A percentile compares a stretch with the other conserved stretches of the same genome.
phyloP scores from a whole-genome alignment of 139 green algal species.

The Chlorella sp. region DNA sequence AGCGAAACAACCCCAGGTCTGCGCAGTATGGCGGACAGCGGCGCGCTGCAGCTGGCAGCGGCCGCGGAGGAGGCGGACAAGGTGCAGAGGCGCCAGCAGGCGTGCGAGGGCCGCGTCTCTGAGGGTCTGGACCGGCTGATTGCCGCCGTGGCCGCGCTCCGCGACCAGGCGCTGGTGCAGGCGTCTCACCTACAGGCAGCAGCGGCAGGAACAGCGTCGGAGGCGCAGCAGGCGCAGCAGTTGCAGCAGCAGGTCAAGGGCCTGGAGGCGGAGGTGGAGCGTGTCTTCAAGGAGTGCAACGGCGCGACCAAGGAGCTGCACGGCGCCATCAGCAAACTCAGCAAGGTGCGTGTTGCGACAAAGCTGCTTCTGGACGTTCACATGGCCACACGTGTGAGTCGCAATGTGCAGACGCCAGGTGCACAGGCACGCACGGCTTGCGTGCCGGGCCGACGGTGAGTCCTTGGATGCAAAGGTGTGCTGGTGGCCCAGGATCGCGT shows the following conservation, averaged over 20 bases:
- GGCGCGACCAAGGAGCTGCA: not conserved
- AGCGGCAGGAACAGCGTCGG: not conserved
- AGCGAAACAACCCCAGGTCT: too few relatives aligned
- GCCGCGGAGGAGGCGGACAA: not conserved
- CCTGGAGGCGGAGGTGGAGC: too few relatives aligned
- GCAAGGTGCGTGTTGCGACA: not conserved
- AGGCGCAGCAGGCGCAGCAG: not conserved
- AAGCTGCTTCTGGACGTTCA: too few relatives aligned
- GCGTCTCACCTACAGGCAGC: not conserved
- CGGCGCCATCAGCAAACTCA: not conserved
- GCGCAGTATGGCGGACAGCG: too few relatives aligned
- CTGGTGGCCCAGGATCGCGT: too few relatives aligned
- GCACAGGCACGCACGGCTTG: not conserved
- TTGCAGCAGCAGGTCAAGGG: not conserved
- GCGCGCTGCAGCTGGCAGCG: too few relatives aligned
- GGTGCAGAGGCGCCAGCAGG: not conserved
- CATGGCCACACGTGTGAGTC: too few relatives aligned
- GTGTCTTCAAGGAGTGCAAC: not conserved
- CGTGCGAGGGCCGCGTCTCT: not conserved
- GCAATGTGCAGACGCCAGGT: too few relatives aligned
- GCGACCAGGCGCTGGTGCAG: not conserved
- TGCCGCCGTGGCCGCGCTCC: not conserved
- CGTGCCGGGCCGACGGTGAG: not conserved
- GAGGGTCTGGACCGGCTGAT: not conserved
- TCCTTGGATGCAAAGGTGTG: not conserved